Evolutionary conservation across 768 basidiomycete species (phyloP).

Genomic region (Pleurotus djamor): DNA sequence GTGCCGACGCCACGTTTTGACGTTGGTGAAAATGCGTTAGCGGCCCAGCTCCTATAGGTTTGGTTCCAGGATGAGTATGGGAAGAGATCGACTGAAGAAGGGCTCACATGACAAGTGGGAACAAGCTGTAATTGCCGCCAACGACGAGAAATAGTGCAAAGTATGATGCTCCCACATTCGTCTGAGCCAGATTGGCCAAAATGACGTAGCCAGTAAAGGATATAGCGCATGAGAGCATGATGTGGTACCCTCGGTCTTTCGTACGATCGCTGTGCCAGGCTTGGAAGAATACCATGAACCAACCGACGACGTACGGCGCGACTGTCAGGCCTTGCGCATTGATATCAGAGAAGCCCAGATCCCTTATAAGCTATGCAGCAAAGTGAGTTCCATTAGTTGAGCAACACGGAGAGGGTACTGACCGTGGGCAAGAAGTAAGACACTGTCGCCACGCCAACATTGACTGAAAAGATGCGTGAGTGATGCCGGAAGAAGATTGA

Average conservation of each 20-base stretch:
- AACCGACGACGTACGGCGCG: slow-evolving; percentile 54
- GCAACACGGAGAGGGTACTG: slow-evolving; percentile 8
- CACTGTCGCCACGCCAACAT: slow-evolving; percentile 54
- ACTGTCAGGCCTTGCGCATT: slow-evolving; percentile 58
- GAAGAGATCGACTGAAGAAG: background rate
- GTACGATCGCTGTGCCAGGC: slow-evolving; percentile 56
- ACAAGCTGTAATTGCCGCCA: slow-evolving; percentile 51
- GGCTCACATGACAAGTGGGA: slow-evolving; percentile 57
- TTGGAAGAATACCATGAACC: slow-evolving; percentile 53
- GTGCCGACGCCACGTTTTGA: slow-evolving; percentile 61
- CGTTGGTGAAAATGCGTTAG: slow-evolving; percentile 56
- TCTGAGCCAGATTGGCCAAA: slow-evolving; percentile 47
- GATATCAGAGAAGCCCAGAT: slow-evolving; percentile 53
- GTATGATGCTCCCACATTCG: slow-evolving; percentile 51
- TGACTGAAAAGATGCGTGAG: slow-evolving; percentile 30
- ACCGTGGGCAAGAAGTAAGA: slow-evolving; percentile 58
- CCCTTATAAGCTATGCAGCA: slow-evolving; percentile 42
- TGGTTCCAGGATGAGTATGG: background rate
- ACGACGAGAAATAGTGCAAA: slow-evolving; percentile 58
- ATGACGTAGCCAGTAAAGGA: slow-evolving; percentile 55
- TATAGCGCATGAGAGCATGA: slow-evolving; percentile 44
- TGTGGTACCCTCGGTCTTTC: slow-evolving; percentile 51
- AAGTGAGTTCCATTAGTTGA: background rate
- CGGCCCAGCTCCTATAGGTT: slow-evolving; percentile 51
- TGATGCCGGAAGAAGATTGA: background rate